A percentile compares a stretch with the other conserved stretches of the same genome.
These are phyloP conservation scores for Auricularia sp. DNA, from an alignment of 768 basidiomycete species.

Conservation along the genomic window DNA sequence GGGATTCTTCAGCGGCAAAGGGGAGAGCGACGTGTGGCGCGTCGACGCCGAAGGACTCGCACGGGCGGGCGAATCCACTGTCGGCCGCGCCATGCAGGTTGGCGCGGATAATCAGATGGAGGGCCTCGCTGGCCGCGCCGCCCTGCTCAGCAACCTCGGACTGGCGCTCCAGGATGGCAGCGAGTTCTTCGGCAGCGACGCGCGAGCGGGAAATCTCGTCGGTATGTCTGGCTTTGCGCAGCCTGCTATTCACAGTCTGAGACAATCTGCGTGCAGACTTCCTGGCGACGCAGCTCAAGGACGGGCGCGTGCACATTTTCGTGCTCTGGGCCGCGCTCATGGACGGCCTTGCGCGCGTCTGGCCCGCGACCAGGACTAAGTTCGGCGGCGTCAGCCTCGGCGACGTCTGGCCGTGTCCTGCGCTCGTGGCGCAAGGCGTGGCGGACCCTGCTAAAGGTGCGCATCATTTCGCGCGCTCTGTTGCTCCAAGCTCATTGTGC, in stretches of 20 bases:
- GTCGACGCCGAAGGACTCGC: slow-evolving; percentile 76
- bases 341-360: slow-evolving; percentile 74
- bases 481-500: slow-evolving; percentile 20
- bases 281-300: slow-evolving; percentile 45
- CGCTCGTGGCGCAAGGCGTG: slow-evolving; percentile 29
- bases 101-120: slow-evolving; percentile 71
- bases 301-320: slow-evolving; percentile 52
- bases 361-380: slow-evolving; percentile 66
- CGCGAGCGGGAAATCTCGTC: slow-evolving; percentile 73
- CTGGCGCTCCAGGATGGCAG: slow-evolving; percentile 56
- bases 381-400: slow-evolving; percentile 67
- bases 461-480: neutral
- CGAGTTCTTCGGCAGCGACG: slow-evolving; percentile 61
- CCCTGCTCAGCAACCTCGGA: slow-evolving; percentile 63
- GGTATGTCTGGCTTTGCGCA: slow-evolving; percentile 33
- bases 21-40: slow-evolving; percentile 42
- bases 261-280: slow-evolving; percentile 39
- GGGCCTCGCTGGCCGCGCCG: slow-evolving; percentile 77
- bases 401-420: slow-evolving; percentile 86
- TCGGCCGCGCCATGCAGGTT: slow-evolving; percentile 72
- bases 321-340: slow-evolving; percentile 77
- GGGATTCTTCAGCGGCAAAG: slow-evolving; percentile 70
- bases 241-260: neutral
- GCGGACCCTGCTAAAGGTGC: slow-evolving; percentile 11
- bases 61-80: slow-evolving; percentile 45